Conservation (phyloP, 805 yeast species). For the Saturnispora zaruensis region DNA sequence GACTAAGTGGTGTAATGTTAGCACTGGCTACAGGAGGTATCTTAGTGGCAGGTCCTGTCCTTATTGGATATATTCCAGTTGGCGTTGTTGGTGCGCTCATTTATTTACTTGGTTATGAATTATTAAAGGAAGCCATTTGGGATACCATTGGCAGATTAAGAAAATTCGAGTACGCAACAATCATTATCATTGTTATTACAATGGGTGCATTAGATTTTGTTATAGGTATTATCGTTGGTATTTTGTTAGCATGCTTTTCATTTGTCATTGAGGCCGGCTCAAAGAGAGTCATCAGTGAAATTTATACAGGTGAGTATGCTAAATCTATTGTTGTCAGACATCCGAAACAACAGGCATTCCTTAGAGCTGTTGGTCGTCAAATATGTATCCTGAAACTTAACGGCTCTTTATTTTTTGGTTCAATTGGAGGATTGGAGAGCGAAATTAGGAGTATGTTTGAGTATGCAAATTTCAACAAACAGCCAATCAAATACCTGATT, state of each 20-base stretch:
- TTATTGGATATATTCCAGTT: constrained; percentile 91
- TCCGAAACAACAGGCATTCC: constrained; percentile 77
- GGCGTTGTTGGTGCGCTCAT: constrained; percentile 94
- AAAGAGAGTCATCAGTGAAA: constrained; percentile 69
- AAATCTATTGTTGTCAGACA: constrained; percentile 89
- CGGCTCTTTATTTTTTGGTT: constrained; percentile 89
- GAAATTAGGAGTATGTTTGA: constrained; percentile 61
- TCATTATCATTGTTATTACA: constrained; percentile 75
- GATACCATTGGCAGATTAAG: constrained; percentile 77
- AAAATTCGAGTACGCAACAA: constrained; percentile 74
- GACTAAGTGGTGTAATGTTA: constrained; percentile 82
- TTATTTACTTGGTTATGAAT: constrained; percentile 82
- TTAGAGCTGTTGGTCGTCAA: constrained; percentile 82
- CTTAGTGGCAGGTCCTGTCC: constrained; percentile 82
- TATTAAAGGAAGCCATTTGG: constrained; percentile 73
- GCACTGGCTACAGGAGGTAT: constrained; percentile 74
- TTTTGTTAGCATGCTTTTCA: constrained; percentile 85
- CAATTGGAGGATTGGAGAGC: constrained; percentile 84
- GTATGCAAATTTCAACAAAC: constrained; percentile 36
- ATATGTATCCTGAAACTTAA: constrained; percentile 79
- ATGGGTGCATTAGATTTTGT: constrained; percentile 98
- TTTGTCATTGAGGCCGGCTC: constrained; percentile 90
- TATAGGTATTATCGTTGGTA: constrained; percentile 83
- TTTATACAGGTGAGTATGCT: constrained; percentile 81
- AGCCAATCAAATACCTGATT: constrained; percentile 71